Base-by-base conservation (phyloP, 768 basidiomycete genomes). In the Rhizopogon sp. region DNA sequence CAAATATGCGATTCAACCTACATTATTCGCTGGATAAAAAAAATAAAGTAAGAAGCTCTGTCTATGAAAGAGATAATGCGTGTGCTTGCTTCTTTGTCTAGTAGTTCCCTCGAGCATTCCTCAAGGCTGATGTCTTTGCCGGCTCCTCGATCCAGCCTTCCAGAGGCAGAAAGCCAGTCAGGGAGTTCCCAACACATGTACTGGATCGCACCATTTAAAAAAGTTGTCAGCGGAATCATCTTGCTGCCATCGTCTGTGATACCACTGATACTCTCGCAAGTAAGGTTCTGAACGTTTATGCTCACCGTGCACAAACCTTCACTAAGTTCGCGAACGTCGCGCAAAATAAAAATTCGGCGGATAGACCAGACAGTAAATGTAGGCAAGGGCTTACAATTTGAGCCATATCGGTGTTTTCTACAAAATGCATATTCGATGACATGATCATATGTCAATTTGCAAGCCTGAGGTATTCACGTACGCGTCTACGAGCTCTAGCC, bases 211-310 rank as follows among this genome's bases (percentile, higher is more conserved):
- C 83, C 83, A 85, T 56, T 69, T 69, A 69, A 87, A 88, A 63
- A 88, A 87, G 63, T 86, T 87, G 53, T 87, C 84, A 29, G 59
- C 63, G 0, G 85, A 85, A 56, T 85, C 79, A 7, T 75, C 76
- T 47, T 78, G 72, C 55, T 78, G 71, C 86, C 87, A 88, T 51
- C 66, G 66, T 53, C 66, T 70, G 61, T 85, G 83, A 64, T 87
- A 88, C 69, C 70, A 82, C 81, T 84, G 41, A 40, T 17, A 52
- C 37, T 43, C 28, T 42, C 16, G 20, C 39, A 25, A 39, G 25
- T 45, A 20, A 39, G 43, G 40, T 6, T 22, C 35, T 43, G 11
- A 25, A 11, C 22, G 28, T 14, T 39, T 5, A 29, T 43, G 43
- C 9, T 35, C 20, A 9, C 22, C 17, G 11, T 5, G 22, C 39